A percentile compares a stretch with the other conserved stretches of the same genome.
phyloP scores from a whole-genome alignment of 2,329 filamentous ascomycete genomes.

The Fusarium nisikadoi region DNA sequence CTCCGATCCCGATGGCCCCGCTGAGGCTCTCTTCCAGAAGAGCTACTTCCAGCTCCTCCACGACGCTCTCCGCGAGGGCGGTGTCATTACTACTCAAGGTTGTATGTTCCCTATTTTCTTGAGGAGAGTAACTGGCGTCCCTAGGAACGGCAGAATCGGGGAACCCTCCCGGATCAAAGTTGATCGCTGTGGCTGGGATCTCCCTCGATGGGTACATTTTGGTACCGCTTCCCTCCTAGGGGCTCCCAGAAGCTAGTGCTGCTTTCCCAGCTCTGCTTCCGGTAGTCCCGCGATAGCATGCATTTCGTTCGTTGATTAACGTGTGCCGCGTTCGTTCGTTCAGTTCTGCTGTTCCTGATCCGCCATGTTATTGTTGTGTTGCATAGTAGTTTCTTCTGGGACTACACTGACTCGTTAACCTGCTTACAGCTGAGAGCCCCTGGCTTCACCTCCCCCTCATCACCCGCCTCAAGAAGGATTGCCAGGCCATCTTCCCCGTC shows the following conservation, averaged over 20 bases:
- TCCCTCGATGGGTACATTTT: conserved; percentile 42
- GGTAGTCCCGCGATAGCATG: conserved; percentile 52
- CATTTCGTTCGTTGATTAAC: conserved; percentile 25
- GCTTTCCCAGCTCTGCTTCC: conserved; percentile 51
- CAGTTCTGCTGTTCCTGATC: conserved; percentile 36
- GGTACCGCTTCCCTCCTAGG: conserved; percentile 46
- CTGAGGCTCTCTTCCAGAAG: conserved; percentile 97
- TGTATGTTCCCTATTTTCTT: conserved; percentile 84
- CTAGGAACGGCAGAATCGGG: conserved; percentile 48
- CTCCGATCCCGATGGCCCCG: conserved; percentile 95
- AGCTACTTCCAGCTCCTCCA: conserved; percentile 96
- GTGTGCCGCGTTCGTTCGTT: conserved; percentile 19
- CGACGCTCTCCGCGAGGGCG: conserved; percentile 90
- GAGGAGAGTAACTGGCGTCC: conserved; percentile 52
- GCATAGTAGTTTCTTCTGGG: conserved; percentile 15
- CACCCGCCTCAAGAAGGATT: conserved; percentile 93
- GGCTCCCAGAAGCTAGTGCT: conserved; percentile 53
- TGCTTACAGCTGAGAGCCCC: conserved; percentile 88
- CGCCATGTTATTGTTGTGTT: conserved; percentile 29
- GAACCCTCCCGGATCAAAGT: conserved; percentile 34
- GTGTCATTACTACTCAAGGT: conserved; percentile 99
- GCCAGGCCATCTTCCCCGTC: conserved; percentile 95
- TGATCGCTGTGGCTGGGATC: conserved; percentile 27
- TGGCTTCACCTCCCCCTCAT: conserved; percentile 98
- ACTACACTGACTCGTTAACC: conserved; percentile 31